These are phyloP conservation scores for Venturia effusa DNA, from an alignment of 2,329 filamentous ascomycete genomes.

Conservation along the genomic window DNA sequence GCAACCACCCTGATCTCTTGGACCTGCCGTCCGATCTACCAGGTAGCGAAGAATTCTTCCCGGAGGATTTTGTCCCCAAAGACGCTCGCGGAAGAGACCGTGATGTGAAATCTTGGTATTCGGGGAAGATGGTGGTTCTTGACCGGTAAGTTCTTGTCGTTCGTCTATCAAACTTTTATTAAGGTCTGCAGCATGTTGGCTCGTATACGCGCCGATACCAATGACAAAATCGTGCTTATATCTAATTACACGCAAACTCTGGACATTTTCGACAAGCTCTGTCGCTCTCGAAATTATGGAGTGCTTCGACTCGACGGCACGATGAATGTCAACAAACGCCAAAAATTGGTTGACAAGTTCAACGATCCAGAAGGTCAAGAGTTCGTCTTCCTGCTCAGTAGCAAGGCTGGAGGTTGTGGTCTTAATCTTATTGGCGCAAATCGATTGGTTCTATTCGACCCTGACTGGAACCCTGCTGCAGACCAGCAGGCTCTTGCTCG, in stretches of 20 bases:
- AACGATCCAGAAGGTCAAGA: constrained; percentile 85
- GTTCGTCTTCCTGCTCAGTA: constrained; percentile 91
- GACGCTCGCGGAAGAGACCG: constrained; percentile 80
- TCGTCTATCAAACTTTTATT: not conserved
- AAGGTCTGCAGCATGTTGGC: constrained; percentile 60
- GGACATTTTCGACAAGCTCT: constrained; percentile 86
- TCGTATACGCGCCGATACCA: constrained; percentile 88
- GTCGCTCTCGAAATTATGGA: constrained; percentile 74
- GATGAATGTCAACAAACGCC: constrained; percentile 95
- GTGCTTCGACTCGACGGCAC: constrained; percentile 84
- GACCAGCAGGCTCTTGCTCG: constrained; percentile 94
- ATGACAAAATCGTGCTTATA: constrained; percentile 98
- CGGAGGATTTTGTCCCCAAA: constrained; percentile 79
- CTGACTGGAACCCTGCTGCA: constrained; percentile 89
- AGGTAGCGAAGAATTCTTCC: constrained; percentile 71
- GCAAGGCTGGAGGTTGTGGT: constrained; percentile 92
- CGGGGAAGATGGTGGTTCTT: constrained; percentile 96
- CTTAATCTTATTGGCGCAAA: constrained; percentile 93
- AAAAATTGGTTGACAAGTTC: constrained; percentile 96
- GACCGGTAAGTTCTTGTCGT: constrained; percentile 43
- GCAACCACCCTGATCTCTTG: constrained; percentile 92
- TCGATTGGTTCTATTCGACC: constrained; percentile 89
- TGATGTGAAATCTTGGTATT: constrained; percentile 91
- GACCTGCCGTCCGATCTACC: constrained; percentile 75
- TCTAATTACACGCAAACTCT: constrained; percentile 97